Evolutionary conservation across 805 yeast genomes (phyloP), one percentile per base, ranked within the genome.

Genomic region (Wickerhamiella azymoides): DNA sequence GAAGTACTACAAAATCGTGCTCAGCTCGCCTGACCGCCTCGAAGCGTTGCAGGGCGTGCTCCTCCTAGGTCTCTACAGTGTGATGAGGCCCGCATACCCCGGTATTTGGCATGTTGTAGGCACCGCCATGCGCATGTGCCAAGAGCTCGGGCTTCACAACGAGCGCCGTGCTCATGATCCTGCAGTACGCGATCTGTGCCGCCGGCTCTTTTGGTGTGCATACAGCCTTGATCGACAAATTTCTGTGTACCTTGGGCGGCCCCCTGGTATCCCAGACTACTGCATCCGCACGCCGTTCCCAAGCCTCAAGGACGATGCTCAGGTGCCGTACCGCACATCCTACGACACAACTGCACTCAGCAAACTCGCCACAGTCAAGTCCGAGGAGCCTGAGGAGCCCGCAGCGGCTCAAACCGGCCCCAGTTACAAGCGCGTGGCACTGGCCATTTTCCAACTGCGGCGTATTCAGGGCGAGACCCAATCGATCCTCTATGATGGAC

Each of bases 21-120:
- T 33, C 14, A 13, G 69, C 4, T 70, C 83, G 1, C 51, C 64
- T 0, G 82, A 84, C 53, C 69, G 80, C 39, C 62, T 84, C 33
- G 93, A 83, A 54, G 70, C 81, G 1, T 61, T 86, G 3, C 89
- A 82, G 56, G 86, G 88, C 0, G 65, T 83, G 11, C 58, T 86
- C 14, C 64, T 84, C 11, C 63, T 82, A 36, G 76, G 89, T 0
- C 57, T 79, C 4, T 86, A 81, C 57, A 76, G 93, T 0, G 69
- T 80, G 28, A 84, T 86, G 94, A 70, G 94, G 47, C 96, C 96
- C 0, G 79, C 89, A 1, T 74, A 75, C 11, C 94, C 95, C 0
- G 92, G 94, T 3, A 84, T 84, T n/a, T 86, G 96, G 96, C 84
- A 84, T 58, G 76, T 82, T 3, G 64, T 84, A 51, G 95, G 95